Percentiles rank a stretch among this genome's conserved stretches.
Conservation (phyloP, 169 alveolate genomes). For the Amoebophrya sp. region DNA sequence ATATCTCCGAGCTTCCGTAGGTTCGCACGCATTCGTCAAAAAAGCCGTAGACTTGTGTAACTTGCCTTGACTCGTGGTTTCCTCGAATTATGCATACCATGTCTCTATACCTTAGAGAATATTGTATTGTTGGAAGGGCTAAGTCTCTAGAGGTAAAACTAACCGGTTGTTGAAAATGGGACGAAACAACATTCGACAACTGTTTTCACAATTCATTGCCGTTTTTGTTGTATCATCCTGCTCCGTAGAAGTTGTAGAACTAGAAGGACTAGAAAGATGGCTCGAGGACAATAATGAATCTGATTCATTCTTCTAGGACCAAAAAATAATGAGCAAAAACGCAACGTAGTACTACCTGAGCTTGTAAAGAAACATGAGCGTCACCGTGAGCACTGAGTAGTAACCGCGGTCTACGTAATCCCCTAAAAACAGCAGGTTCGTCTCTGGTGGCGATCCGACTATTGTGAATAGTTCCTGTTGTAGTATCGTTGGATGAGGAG, state of each 20-base stretch:
- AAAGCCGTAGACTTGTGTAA: conserved; percentile 97
- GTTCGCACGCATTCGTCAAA: conserved; percentile 99
- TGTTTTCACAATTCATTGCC: no score
- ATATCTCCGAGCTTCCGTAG: conserved; percentile 76
- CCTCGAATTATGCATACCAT: conserved; percentile 87
- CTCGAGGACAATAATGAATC: no score
- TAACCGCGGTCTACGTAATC: conserved; percentile 99
- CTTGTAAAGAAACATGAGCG: conserved; percentile 89
- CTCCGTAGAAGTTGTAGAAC: no score
- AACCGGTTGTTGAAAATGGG: no score
- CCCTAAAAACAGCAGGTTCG: conserved; percentile 95
- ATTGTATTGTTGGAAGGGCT: no score
- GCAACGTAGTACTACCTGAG: conserved; percentile 75
- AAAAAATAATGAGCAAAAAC: neutral
- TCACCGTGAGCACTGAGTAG: conserved; percentile 96
- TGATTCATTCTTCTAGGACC: no score
- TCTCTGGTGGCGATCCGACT: conserved; percentile 74
- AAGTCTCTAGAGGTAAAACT: no score
- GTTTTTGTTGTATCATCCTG: no score
- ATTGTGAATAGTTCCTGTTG: conserved; percentile 46
- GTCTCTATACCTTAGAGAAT: conserved; percentile 54
- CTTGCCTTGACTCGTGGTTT: conserved; percentile 94
- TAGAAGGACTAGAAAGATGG: no score
- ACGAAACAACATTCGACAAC: no score
- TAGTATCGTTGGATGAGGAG: neutral